Base-by-base conservation (phyloP, 257 asterid genomes). In the Solanum tarapatanum region DNA sequence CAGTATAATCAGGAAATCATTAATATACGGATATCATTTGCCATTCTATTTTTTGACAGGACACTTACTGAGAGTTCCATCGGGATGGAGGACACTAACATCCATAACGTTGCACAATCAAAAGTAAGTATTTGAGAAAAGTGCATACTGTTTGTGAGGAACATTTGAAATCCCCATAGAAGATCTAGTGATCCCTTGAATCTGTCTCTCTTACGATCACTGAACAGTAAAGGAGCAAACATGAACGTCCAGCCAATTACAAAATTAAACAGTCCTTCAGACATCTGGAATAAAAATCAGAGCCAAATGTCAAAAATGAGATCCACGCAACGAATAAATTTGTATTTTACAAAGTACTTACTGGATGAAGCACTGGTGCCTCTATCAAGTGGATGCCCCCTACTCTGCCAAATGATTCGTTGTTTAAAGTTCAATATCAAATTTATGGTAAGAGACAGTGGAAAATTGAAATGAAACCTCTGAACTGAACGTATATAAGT, bases 221-320 rank as follows among this genome's bases (percentile, higher is more conserved):
- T 95, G 91, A 91, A 97, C 30, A 97, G 92, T 97, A 97, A 88
- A 75, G 99, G 99, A 77, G 98, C 96, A 91, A 94, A 96, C 93
- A 95, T 89, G 87, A 94, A 90, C 32, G 99, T 97, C 99, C 99
- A 97, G 69, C 94, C 99, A 77, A 97, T 90, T 17, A 97, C 99
- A 87, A 97, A 95, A 94, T 95, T 95, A 94, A 97, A 97, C 86
- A 97, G 91, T 79, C 99, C 99, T 92, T 97, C 99, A 60, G 98
- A 95, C 94, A 95, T 93, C 99, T 95, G 92, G 45, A 73, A 77
- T 39, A 83, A 82, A 87, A 79, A 41, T 16, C 86, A 48, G 82
- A 89, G 26, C 80, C 4, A 32, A 89, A 62, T 75, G 85, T 88
- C 13, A 70, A 13, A 79, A 43, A 73, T 86, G 84, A 90, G 90